Evolutionary conservation across 75 land plant species (phyloP).

Genomic region (Larix kaempferi): DNA sequence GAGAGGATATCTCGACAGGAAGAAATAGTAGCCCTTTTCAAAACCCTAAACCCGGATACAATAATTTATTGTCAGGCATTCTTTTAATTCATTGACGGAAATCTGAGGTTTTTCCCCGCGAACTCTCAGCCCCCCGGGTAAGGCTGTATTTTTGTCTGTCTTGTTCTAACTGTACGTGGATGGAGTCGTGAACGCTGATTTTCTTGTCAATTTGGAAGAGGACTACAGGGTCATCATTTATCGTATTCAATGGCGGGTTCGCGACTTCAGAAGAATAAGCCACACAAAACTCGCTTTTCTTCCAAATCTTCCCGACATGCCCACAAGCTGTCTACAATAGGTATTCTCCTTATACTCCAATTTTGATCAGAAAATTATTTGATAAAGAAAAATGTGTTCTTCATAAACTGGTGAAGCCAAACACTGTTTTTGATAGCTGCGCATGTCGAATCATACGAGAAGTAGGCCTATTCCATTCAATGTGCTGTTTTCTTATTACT

Average conservation of each 20-base stretch:
- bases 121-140: too few relatives aligned
- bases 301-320: conserved; percentile 75
- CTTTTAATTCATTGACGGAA: too few relatives aligned
- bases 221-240: not conserved
- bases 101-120: too few relatives aligned
- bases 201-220: not conserved
- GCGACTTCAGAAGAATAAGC: conserved; percentile 75
- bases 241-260: conserved; percentile 55
- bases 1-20: too few relatives aligned
- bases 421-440: too few relatives aligned
- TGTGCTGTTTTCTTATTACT: too few relatives aligned
- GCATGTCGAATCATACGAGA: too few relatives aligned
- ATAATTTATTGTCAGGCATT: too few relatives aligned
- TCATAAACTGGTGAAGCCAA: too few relatives aligned
- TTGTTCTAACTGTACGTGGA: not conserved
- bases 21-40: too few relatives aligned
- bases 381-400: not conserved
- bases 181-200: not conserved
- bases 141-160: not conserved
- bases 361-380: not conserved
- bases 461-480: too few relatives aligned
- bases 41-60: too few relatives aligned
- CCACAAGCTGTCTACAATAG: conserved; percentile 53
- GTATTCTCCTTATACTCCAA: conserved; percentile 9
- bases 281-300: conserved; percentile 88